Evolutionary conservation across 345 rosid genomes (phyloP).

Genomic region (Dipteronia sinensis): DNA sequence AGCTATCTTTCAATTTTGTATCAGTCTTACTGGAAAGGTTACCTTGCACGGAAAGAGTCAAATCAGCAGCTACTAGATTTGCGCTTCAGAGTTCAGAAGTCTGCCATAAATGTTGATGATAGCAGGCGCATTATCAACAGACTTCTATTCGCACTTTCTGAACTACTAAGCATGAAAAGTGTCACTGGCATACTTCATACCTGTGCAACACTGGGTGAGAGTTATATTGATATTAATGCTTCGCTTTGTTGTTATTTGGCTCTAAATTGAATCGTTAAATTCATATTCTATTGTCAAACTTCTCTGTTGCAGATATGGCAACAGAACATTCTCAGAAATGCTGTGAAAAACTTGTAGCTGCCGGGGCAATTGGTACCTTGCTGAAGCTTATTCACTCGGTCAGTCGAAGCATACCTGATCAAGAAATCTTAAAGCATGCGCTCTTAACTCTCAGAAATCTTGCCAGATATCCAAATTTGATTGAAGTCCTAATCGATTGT

Average conservation of each 20-base stretch:
- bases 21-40: constrained; percentile 89
- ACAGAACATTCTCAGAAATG: constrained; percentile 79
- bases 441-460: constrained; percentile 80
- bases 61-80: constrained; percentile 58
- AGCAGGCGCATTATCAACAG: constrained; percentile 74
- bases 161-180: constrained; percentile 71
- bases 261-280: neutral
- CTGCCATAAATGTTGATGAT: constrained; percentile 84
- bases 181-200: constrained; percentile 79
- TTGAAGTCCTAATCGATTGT: constrained; percentile 53
- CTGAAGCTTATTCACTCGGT: constrained; percentile 66
- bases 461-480: constrained; percentile 62
- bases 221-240: neutral
- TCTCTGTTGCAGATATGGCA: constrained; percentile 54
- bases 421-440: constrained; percentile 77
- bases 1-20: constrained; percentile 14
- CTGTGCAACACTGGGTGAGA: constrained; percentile 77
- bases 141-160: constrained; percentile 75
- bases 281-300: neutral
- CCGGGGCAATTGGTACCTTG: constrained; percentile 72
- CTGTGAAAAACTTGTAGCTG: constrained; percentile 84
- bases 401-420: constrained; percentile 91
- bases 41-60: constrained; percentile 66
- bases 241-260: neutral
- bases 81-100: constrained; percentile 63